phyloP scores from a whole-genome alignment of 108 stramenopile species.

The Cyclostephanos tholiformis region DNA sequence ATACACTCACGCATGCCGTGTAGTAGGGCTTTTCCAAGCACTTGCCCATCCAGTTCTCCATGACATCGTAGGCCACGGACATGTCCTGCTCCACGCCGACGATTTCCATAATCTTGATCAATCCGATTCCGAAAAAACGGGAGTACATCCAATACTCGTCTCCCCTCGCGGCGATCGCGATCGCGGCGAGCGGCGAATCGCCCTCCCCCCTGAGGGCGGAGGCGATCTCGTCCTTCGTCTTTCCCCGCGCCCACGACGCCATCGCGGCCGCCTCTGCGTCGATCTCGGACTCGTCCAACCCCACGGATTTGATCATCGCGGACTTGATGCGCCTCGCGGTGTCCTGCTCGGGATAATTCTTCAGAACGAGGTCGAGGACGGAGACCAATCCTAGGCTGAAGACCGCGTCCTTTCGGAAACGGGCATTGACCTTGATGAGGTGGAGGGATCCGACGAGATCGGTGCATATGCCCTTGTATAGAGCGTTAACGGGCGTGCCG shows the following conservation, averaged over 20 bases:
- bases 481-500: constrained; percentile 81
- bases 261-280: constrained; percentile 77
- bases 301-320: constrained; percentile 80
- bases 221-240: constrained; percentile 85
- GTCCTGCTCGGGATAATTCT: constrained; percentile 91
- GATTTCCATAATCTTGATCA: constrained; percentile 82
- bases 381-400: constrained; percentile 84
- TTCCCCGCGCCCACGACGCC: constrained; percentile 83
- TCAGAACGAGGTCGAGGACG: constrained; percentile 75
- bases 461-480: constrained; percentile 91
- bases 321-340: constrained; percentile 74
- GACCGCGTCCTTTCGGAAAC: constrained; percentile 83
- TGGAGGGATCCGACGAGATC: constrained; percentile 94
- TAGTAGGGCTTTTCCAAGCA: constrained; percentile 75
- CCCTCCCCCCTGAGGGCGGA: constrained; percentile 85
- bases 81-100: constrained; percentile 86
- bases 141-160: constrained; percentile 94
- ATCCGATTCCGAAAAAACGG: constrained; percentile 85
- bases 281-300: constrained; percentile 79
- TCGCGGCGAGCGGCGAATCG: constrained; percentile 61
- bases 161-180: constrained; percentile 70
- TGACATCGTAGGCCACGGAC: constrained; percentile 88
- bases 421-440: constrained; percentile 90
- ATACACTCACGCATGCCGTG: constrained; percentile 88
- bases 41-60: constrained; percentile 86